These are phyloP conservation scores for Discostella stelligera DNA, from an alignment of 352 stramenopile species.

Conservation along the genomic window DNA sequence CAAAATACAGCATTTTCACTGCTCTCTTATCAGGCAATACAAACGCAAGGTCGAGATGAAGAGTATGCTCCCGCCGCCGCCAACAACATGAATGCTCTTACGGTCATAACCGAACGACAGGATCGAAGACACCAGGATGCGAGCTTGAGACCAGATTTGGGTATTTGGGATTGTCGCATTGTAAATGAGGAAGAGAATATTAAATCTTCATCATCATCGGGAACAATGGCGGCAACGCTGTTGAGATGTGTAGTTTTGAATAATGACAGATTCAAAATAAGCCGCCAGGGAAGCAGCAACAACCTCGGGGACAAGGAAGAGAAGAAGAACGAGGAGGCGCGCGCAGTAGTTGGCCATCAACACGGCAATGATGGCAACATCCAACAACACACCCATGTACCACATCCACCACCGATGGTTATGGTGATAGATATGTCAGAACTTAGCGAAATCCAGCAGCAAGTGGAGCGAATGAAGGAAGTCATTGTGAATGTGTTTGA, in stretches of 20 bases:
- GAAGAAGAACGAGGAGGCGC: constrained; percentile 9
- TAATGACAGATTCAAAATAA: not conserved
- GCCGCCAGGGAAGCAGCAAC: not conserved
- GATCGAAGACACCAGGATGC: constrained; percentile 3
- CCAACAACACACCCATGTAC: constrained; percentile 3
- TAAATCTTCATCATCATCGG: not conserved
- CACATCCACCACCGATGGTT: constrained; percentile 16
- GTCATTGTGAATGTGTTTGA: constrained; percentile 17
- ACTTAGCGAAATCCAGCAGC: constrained; percentile 49
- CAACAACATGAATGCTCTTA: constrained; percentile 1
- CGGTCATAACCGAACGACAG: not conserved
- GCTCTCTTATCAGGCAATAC: constrained; percentile 65
- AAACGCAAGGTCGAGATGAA: constrained; percentile 27
- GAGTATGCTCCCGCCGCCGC: not conserved
- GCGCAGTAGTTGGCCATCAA: not conserved
- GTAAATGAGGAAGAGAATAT: not conserved
- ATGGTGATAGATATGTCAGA: constrained; percentile 60
- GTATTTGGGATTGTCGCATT: constrained; percentile 67
- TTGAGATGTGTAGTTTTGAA: constrained; percentile 28
- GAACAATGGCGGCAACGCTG: not conserved
- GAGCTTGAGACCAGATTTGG: constrained; percentile 53
- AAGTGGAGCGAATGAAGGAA: constrained; percentile 31
- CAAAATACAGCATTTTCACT: not conserved
- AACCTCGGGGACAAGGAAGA: not conserved
- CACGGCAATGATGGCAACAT: not conserved